Percentiles rank a stretch among this genome's conserved stretches.
Conservation (phyloP, 2,329 filamentous ascomycete genomes). For the Knoxdaviesia proteae region DNA sequence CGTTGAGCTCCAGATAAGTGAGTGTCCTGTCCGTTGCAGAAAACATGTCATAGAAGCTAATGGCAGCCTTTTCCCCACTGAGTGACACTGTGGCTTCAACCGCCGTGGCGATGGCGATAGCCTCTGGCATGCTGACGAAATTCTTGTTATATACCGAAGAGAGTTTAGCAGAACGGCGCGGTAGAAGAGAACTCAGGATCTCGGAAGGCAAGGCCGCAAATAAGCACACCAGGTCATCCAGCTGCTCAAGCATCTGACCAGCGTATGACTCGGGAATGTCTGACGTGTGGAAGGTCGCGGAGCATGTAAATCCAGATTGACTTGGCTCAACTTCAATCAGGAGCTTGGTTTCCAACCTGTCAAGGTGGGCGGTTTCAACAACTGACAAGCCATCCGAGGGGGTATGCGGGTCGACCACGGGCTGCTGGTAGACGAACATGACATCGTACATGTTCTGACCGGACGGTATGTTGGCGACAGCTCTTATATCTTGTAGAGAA, state of each 20-base stretch:
- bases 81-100: constrained; percentile 31
- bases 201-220: constrained; percentile 10
- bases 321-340: constrained; percentile 57
- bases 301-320: constrained; percentile 17
- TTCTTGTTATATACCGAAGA: constrained; percentile 28
- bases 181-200: constrained; percentile 1
- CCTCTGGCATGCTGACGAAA: constrained; percentile 12
- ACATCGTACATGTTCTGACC: constrained; percentile 49
- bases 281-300: constrained; percentile 25
- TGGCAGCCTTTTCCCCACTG: constrained; percentile 33
- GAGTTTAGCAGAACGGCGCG: constrained; percentile 10
- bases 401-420: constrained; percentile 17
- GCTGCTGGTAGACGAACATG: constrained; percentile 72
- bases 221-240: constrained; percentile 27
- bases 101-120: constrained; percentile 23
- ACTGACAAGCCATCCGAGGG: constrained; percentile 13
- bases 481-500: constrained; percentile 49
- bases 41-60: constrained; percentile 37
- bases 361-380: constrained; percentile 35
- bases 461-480: constrained; percentile 30
- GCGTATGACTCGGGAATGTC: constrained; percentile 33
- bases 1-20: constrained; percentile 46
- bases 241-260: constrained; percentile 34
- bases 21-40: constrained; percentile 16
- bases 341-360: constrained; percentile 57